Evolutionary conservation across 2,329 filamentous ascomycete genomes (phyloP).

Genomic region (Colletotrichum zoysiae): DNA sequence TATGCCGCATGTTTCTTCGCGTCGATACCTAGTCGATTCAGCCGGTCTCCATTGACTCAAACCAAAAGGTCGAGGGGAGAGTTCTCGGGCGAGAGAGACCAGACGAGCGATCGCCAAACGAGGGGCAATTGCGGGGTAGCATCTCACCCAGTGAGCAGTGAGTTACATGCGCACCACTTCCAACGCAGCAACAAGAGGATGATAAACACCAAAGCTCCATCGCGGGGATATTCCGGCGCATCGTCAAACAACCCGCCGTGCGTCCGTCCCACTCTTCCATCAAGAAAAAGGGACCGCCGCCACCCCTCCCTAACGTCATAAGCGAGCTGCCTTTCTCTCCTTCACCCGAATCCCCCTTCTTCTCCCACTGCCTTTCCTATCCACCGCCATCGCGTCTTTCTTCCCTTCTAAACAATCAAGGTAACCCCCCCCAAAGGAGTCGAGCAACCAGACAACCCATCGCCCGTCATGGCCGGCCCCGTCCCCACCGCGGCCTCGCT

Average conservation of each 20-base stretch:
- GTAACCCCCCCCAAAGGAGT: neutral
- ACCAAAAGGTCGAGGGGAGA: neutral
- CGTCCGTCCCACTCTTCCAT: conserved; percentile 32
- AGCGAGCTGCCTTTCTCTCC: neutral
- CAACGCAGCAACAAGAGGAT: conserved; percentile 14
- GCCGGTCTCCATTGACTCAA: neutral
- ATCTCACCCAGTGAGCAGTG: neutral
- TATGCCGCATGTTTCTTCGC: neutral
- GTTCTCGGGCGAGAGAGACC: neutral
- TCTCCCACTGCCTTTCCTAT: neutral
- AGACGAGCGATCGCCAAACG: conserved; percentile 19
- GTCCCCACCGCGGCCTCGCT: conserved; percentile 84
- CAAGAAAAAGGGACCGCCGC: conserved; percentile 9
- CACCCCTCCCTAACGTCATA: conserved; percentile 35
- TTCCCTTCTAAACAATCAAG: neutral
- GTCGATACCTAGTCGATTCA: neutral
- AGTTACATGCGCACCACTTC: conserved; percentile 12
- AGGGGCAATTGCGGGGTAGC: conserved; percentile 43
- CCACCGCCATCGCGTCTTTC: neutral
- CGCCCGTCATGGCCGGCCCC: conserved; percentile 61
- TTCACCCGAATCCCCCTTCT: neutral
- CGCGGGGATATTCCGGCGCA: conserved; percentile 34
- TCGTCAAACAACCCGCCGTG: conserved; percentile 16
- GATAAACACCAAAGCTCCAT: conserved; percentile 41
- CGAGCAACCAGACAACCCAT: neutral